Conservation (phyloP, 768 basidiomycete species). For the Boletus coccyginus region DNA sequence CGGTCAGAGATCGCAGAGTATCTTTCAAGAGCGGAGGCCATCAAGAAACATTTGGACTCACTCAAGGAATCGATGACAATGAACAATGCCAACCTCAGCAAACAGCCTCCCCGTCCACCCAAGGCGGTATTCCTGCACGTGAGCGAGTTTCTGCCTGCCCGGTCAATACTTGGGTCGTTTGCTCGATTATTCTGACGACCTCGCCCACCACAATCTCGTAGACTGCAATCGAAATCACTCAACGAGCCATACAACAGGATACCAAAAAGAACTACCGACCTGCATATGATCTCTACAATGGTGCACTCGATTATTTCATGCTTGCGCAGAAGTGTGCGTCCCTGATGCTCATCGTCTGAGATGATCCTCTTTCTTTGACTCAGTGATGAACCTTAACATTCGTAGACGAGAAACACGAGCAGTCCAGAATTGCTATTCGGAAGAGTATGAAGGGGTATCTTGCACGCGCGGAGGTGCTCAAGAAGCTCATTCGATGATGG, state of each 20-base stretch:
- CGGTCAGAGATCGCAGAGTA: constrained; percentile 85
- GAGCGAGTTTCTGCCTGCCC: background rate
- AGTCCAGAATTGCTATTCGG: constrained; percentile 77
- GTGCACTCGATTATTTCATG: constrained; percentile 96
- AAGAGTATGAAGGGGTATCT: constrained; percentile 88
- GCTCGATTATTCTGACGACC: background rate
- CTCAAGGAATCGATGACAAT: background rate
- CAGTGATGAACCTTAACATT: background rate
- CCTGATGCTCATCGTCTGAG: background rate
- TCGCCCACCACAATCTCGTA: constrained; percentile 15
- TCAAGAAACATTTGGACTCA: constrained; percentile 71
- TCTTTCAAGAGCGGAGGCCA: constrained; percentile 81
- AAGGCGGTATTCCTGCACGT: constrained; percentile 17
- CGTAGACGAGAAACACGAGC: constrained; percentile 82
- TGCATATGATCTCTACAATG: constrained; percentile 89
- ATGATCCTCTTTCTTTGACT: background rate
- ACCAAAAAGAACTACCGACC: constrained; percentile 85
- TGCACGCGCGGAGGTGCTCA: constrained; percentile 83
- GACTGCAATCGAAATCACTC: constrained; percentile 84
- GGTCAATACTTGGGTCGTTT: background rate
- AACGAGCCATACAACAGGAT: constrained; percentile 88
- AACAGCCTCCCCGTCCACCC: constrained; percentile 12
- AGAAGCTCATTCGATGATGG: constrained; percentile 42
- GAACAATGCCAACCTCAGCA: background rate
- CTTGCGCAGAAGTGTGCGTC: constrained; percentile 81